Base-by-base conservation (phyloP, 306 rosid genomes). In the Carpinus fangiana region DNA sequence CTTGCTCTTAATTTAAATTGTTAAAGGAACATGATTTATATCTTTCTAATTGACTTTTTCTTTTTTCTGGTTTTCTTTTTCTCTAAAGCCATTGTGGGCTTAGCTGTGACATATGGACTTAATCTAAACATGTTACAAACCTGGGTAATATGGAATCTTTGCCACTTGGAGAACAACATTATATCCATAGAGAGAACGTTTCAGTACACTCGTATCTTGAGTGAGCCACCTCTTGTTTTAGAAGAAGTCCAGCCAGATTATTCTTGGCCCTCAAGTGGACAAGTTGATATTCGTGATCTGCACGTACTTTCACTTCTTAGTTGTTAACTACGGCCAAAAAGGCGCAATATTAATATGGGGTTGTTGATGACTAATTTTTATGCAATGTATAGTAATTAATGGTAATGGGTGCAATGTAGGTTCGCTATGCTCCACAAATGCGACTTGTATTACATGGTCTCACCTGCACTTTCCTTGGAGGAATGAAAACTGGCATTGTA, bases 91-190 rank as follows among this genome's bases (percentile, higher is more conserved):
- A 73, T 91, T 83, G 96, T 96, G 57, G 97, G 98, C 79, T 90
- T 93, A 77, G 90, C 91, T 26, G 91, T 93, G 79, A 92, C 98
- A 34, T 93, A 92, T 69, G 98, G 98, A 55, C 93, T 92, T 61
- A 93, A 84, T 83, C 82, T 93, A 74, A 91, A 93, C 79, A 74
- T 12, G 80, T 47, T 93, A 82, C 97, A 91, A 86, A 85, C 86
- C 78, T 74, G 74, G 88, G 69, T 92, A 77, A 90, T 91, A 79
- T 84, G 89, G 93, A 86, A 80, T 75, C 87, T 90, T 69, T 90
- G 98, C 86, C 89, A 75, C 36, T 59, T 92, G 88, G 97, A 93
- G 86, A 91, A 87, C 84, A 90, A 77, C 76, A 93, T 93, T 71
- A 90, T 91, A 86, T 93, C 97, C 12, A 96, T 91, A 3, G 98